Percentiles rank a stretch among this genome's conserved stretches.
Conservation (phyloP, 257 asterid genomes). For the Knoxia roxburghii region DNA sequence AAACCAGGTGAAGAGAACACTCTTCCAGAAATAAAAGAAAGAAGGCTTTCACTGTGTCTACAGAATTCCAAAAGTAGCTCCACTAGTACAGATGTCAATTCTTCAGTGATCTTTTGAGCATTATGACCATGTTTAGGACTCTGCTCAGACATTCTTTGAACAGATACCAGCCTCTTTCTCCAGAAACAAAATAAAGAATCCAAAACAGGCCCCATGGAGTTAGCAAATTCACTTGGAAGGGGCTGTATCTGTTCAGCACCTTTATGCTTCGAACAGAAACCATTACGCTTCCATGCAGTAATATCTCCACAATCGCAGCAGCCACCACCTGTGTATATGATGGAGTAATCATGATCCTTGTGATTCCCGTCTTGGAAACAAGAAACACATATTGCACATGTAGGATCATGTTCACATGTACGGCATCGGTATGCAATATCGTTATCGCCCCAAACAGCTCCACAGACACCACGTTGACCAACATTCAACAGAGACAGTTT, state of each 20-base stretch:
- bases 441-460: constrained; percentile 82
- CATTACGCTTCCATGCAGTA: constrained; percentile 96
- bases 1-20: constrained; percentile 60
- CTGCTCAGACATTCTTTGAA: constrained; percentile 31
- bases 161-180: constrained; percentile 49
- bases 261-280: constrained; percentile 91
- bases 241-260: constrained; percentile 87
- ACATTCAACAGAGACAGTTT: constrained; percentile 48
- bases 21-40: constrained; percentile 76
- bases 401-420: constrained; percentile 91
- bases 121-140: constrained; percentile 33
- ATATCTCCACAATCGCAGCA: constrained; percentile 99
- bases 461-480: constrained; percentile 84
- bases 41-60: constrained; percentile 79
- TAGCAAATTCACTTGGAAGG: constrained; percentile 55
- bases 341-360: constrained; percentile 86
- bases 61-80: constrained; percentile 81
- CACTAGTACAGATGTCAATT: constrained; percentile 65
- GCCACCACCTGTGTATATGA: constrained; percentile 87
- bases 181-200: constrained; percentile 64
- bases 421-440: constrained; percentile 95
- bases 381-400: constrained; percentile 96
- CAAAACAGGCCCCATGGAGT: constrained; percentile 70
- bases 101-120: constrained; percentile 47
- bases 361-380: constrained; percentile 93